phyloP scores from a whole-genome alignment of 352 stramenopile genomes.

The Phytophthora sp. region DNA sequence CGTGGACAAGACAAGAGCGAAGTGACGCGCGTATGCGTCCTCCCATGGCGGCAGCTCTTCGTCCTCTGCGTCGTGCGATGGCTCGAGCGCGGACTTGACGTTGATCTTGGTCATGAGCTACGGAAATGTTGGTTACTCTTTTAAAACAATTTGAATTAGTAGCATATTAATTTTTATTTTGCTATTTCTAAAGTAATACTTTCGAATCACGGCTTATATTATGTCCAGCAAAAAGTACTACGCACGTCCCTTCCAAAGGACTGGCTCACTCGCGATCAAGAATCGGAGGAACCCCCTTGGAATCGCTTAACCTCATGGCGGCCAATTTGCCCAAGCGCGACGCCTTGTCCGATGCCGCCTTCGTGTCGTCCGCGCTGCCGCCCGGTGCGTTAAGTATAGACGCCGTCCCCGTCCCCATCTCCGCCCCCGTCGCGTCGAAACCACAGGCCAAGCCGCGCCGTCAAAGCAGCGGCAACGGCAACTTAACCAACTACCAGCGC shows the following conservation, averaged over 20 bases:
- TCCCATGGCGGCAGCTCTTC: constrained; percentile 19
- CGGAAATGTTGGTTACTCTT: no score
- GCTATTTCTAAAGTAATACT: no score
- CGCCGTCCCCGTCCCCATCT: not conserved
- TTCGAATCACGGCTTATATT: no score
- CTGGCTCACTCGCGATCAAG: constrained; percentile 14
- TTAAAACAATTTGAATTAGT: no score
- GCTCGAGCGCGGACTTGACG: constrained; percentile 4
- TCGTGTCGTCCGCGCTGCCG: not conserved
- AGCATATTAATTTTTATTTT: no score
- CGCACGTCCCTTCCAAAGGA: constrained; percentile 21
- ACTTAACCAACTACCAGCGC: constrained; percentile 86
- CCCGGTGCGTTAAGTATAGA: not conserved
- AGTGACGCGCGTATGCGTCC: constrained; percentile 75
- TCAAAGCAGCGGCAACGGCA: constrained; percentile 57
- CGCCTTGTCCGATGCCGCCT: not conserved
- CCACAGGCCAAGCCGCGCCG: constrained; percentile 31
- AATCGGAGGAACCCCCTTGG: constrained; percentile 28
- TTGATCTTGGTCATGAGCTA: no score
- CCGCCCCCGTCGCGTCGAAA: no score
- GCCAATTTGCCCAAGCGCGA: constrained; percentile 21
- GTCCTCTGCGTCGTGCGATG: not conserved
- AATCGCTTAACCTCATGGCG: no score
- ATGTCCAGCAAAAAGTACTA: no score
- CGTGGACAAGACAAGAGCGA: constrained; percentile 58